A percentile compares a stretch with the other conserved stretches of the same genome.
Conservation (phyloP, 495 filamentous ascomycete species). For the Staphylotrichum tortipilum region DNA sequence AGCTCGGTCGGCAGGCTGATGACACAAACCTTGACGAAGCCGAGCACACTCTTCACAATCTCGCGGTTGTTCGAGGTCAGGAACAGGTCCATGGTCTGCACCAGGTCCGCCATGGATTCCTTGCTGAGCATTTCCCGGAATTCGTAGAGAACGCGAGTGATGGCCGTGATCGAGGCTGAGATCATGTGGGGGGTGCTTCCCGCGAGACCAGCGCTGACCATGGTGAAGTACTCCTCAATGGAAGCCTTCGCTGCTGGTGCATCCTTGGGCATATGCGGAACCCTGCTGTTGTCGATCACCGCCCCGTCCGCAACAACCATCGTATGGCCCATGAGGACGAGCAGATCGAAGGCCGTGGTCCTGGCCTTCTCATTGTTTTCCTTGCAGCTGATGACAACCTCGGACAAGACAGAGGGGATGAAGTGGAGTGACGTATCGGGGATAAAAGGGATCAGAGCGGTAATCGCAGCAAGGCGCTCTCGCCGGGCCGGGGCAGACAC, state of each 20-base stretch:
- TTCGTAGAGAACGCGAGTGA: constrained; percentile 84
- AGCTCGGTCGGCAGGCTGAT: constrained; percentile 70
- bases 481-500: constrained; percentile 73
- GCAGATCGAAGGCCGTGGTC: constrained; percentile 77
- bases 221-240: constrained; percentile 94
- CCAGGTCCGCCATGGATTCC: constrained; percentile 60
- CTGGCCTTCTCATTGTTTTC: constrained; percentile 93
- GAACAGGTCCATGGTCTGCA: constrained; percentile 89
- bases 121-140: constrained; percentile 55
- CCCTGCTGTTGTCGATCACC: constrained; percentile 70
- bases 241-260: constrained; percentile 67
- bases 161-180: constrained; percentile 82
- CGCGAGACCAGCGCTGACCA: constrained; percentile 92
- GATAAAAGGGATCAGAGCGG: constrained; percentile 66
- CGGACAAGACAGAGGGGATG: constrained; percentile 80
- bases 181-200: constrained; percentile 91
- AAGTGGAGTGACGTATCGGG: constrained; percentile 75
- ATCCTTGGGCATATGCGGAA: constrained; percentile 72
- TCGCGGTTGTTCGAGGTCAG: constrained; percentile 91
- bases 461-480: constrained; percentile 76
- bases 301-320: constrained; percentile 61
- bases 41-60: constrained; percentile 84
- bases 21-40: constrained; percentile 92
- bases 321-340: constrained; percentile 78
- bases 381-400: constrained; percentile 90